Evolutionary conservation across 495 filamentous ascomycete species (phyloP).

Genomic region (Xylaria venustula): DNA sequence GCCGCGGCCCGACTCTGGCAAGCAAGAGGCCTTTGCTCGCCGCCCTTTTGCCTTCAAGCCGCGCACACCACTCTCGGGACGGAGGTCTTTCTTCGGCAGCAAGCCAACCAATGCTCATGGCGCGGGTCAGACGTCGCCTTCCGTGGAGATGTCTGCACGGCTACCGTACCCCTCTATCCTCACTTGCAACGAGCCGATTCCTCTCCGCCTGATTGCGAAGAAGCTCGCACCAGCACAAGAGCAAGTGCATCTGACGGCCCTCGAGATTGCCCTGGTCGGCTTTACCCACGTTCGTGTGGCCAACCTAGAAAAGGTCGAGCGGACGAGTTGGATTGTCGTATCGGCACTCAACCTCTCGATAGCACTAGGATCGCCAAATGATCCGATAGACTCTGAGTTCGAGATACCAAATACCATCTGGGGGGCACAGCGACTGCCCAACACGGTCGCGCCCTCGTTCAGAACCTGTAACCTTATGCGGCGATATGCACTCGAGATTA

Average conservation of each 20-base stretch:
- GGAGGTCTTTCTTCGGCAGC: conserved; percentile 51
- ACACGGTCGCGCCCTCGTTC: conserved; percentile 82
- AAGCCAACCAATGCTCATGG: conserved; percentile 14
- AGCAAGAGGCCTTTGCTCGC: conserved; percentile 80
- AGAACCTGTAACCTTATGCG: conserved; percentile 84
- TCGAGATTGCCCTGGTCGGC: conserved; percentile 80
- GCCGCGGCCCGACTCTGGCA: conserved; percentile 58
- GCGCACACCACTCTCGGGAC: conserved; percentile 27
- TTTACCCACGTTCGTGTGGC: conserved; percentile 76
- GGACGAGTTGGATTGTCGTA: conserved; percentile 64
- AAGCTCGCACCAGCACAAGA: conserved; percentile 59
- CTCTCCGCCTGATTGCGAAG: conserved; percentile 73
- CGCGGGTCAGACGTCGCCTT: conserved; percentile 29
- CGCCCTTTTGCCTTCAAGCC: conserved; percentile 72
- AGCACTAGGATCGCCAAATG: conserved; percentile 55
- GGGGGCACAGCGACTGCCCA: conserved; percentile 68
- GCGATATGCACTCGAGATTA: conserved; percentile 78
- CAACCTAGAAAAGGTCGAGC: conserved; percentile 63
- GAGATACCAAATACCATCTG: conserved; percentile 67
- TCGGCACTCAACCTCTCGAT: conserved; percentile 65
- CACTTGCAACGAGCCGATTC: conserved; percentile 82
- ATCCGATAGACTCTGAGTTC: conserved; percentile 63
- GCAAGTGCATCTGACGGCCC: conserved; percentile 67
- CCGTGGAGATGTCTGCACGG: conserved; percentile 68
- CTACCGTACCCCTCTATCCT: conserved; percentile 86